Conservation (phyloP, 2,329 filamentous ascomycete genomes). For the Scedosporium minutisporum region DNA sequence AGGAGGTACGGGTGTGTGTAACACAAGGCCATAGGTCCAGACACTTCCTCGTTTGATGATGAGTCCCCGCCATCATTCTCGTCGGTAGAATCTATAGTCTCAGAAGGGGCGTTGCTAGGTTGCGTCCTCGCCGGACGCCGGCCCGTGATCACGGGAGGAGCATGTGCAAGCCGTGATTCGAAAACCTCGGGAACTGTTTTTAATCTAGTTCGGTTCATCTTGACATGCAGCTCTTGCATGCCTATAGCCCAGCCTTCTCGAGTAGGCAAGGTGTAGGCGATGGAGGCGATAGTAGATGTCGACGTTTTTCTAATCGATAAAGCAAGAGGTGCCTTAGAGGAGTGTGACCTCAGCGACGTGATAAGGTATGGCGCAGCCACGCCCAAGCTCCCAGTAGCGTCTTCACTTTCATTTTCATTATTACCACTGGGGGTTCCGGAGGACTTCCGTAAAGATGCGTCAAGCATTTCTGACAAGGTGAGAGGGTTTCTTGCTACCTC, state of each 20-base stretch:
- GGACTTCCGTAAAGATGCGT: neutral
- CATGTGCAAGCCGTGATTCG: conserved; percentile 26
- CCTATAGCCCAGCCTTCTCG: conserved; percentile 79
- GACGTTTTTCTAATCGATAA: conserved; percentile 67
- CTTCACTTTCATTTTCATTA: neutral
- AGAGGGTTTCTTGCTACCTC: neutral
- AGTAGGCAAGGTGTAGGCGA: conserved; percentile 76
- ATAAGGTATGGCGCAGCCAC: conserved; percentile 39
- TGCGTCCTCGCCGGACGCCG: conserved; percentile 10
- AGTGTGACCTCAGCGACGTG: conserved; percentile 72
- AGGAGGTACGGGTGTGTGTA: conserved; percentile 79
- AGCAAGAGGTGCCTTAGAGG: conserved; percentile 66
- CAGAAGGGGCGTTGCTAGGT: neutral
- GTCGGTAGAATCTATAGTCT: conserved; percentile 8
- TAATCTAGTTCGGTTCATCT: conserved; percentile 11
- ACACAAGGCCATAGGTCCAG: conserved; percentile 53
- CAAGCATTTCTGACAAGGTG: neutral
- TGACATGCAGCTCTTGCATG: conserved; percentile 76
- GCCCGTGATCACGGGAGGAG: conserved; percentile 21
- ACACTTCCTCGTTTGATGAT: conserved; percentile 11
- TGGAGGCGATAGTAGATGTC: conserved; percentile 62
- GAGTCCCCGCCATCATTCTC: conserved; percentile 5
- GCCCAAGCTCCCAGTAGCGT: neutral
- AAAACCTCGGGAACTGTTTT: conserved; percentile 17
- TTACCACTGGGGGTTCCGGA: neutral